phyloP scores from a whole-genome alignment of 139 green algal species.

The Spirogloea muscicola region DNA sequence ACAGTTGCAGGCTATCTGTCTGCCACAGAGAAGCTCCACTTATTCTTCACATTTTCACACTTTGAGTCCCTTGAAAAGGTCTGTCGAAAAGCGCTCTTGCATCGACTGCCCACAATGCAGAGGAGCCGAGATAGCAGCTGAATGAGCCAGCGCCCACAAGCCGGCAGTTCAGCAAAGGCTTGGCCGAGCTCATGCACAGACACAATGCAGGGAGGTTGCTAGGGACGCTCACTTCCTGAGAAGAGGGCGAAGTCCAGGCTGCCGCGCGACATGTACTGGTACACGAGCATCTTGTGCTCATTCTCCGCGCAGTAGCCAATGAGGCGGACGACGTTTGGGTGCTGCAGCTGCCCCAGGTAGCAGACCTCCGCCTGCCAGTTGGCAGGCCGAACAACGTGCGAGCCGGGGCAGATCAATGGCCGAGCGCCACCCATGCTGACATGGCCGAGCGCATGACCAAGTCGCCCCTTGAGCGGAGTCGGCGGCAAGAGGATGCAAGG shows the following conservation, averaged over 20 bases:
- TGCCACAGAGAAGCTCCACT: background rate
- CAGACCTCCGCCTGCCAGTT: conserved; percentile 30
- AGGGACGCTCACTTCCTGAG: conserved; percentile 13
- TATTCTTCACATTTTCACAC: too few species aligned
- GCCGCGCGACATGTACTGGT: conserved; percentile 32
- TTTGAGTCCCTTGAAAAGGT: background rate
- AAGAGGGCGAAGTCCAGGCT: conserved; percentile 33
- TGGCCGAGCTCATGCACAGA: background rate
- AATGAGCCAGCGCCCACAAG: background rate
- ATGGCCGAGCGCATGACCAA: background rate
- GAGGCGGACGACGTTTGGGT: conserved; percentile 19
- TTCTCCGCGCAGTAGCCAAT: conserved; percentile 37
- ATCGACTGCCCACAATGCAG: background rate
- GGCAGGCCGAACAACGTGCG: background rate
- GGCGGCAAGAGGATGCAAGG: background rate
- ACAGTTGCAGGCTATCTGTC: too few species aligned
- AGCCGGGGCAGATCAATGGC: conserved; percentile 1
- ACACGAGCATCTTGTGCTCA: conserved; percentile 27
- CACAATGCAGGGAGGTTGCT: background rate
- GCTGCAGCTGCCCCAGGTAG: conserved; percentile 16
- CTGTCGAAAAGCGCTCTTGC: background rate
- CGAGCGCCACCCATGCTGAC: background rate
- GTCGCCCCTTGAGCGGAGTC: background rate
- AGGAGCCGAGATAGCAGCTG: background rate
- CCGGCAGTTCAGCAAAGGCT: background rate